These are phyloP conservation scores for Hirschioporus abietinus DNA, from an alignment of 768 basidiomycete genomes.

Conservation along the genomic window DNA sequence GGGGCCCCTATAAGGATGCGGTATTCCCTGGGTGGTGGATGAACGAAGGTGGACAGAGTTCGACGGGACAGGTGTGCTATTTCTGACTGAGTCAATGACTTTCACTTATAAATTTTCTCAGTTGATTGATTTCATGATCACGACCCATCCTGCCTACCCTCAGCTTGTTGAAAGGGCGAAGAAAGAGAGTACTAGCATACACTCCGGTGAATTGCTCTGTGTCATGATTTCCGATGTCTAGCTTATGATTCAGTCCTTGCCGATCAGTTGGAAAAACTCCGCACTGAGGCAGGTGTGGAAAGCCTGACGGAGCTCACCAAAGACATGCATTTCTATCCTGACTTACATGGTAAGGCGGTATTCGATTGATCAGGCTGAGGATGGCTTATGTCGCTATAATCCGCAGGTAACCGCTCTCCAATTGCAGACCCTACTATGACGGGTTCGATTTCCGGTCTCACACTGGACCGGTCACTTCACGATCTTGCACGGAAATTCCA, in stretches of 20 bases:
- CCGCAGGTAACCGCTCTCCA: conserved; percentile 88
- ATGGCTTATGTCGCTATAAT: conserved; percentile 1
- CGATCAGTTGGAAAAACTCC: conserved; percentile 64
- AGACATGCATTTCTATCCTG: conserved; percentile 92
- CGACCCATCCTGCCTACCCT: conserved; percentile 81
- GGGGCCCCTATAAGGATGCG: conserved; percentile 89
- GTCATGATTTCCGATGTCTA: background rate
- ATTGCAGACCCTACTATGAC: conserved; percentile 95
- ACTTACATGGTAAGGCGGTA: conserved; percentile 67
- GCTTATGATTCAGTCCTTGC: conserved; percentile 51
- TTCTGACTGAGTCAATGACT: background rate
- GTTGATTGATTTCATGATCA: conserved; percentile 93
- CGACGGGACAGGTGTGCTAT: conserved; percentile 77
- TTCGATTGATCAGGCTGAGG: background rate
- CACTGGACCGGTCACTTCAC: conserved; percentile 68
- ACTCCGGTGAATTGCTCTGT: conserved; percentile 37
- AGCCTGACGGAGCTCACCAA: conserved; percentile 82
- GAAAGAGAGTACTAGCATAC: conserved; percentile 52
- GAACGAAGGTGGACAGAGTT: conserved; percentile 99
- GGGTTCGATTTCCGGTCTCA: conserved; percentile 84
- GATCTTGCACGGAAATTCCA: conserved; percentile 91
- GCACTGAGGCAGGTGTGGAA: conserved; percentile 45
- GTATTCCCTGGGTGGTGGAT: conserved; percentile 97
- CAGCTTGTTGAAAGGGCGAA: conserved; percentile 62
- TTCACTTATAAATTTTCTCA: conserved; percentile 23